A percentile compares a stretch with the other conserved stretches of the same genome.
Evolutionary conservation across 202 grass and related monocot species (phyloP).

Genomic region (Schoenoplectus triqueter): DNA sequence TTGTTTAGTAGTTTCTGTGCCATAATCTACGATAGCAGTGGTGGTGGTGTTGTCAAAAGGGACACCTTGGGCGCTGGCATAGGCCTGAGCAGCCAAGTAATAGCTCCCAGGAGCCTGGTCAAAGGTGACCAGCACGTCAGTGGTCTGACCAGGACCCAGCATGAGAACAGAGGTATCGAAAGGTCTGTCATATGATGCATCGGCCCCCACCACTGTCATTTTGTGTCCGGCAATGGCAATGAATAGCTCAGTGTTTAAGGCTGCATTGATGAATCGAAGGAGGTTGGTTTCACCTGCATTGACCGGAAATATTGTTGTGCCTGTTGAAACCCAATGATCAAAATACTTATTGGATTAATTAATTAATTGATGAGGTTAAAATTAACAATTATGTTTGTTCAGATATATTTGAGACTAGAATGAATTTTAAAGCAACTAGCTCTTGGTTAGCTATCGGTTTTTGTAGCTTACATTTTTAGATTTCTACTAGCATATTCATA

Average conservation of each 20-base stretch:
- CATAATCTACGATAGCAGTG: slow-evolving; percentile 78
- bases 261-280: slow-evolving; percentile 78
- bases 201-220: slow-evolving; percentile 80
- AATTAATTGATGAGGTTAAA: slow-evolving; percentile 15
- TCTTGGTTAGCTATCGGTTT: neutral
- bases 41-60: slow-evolving; percentile 92
- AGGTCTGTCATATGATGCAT: slow-evolving; percentile 86
- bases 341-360: slow-evolving; percentile 1
- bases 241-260: slow-evolving; percentile 90
- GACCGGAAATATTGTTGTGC: slow-evolving; percentile 56
- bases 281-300: slow-evolving; percentile 84
- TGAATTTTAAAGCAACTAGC: slow-evolving; percentile 5
- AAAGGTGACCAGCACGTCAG: slow-evolving; percentile 72
- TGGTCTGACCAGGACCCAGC: slow-evolving; percentile 80
- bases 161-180: slow-evolving; percentile 59
- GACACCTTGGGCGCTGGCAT: slow-evolving; percentile 67
- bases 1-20: neutral
- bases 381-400: neutral
- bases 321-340: slow-evolving; percentile 22
- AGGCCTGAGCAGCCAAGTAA: slow-evolving; percentile 69
- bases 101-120: slow-evolving; percentile 52
- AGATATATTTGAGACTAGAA: neutral
- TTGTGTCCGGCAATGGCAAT: slow-evolving; percentile 68
- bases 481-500: neutral
- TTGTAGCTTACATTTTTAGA: slow-evolving; percentile 3